These are phyloP conservation scores for Mycena alexandri DNA, from an alignment of 768 basidiomycete genomes.

Conservation along the genomic window DNA sequence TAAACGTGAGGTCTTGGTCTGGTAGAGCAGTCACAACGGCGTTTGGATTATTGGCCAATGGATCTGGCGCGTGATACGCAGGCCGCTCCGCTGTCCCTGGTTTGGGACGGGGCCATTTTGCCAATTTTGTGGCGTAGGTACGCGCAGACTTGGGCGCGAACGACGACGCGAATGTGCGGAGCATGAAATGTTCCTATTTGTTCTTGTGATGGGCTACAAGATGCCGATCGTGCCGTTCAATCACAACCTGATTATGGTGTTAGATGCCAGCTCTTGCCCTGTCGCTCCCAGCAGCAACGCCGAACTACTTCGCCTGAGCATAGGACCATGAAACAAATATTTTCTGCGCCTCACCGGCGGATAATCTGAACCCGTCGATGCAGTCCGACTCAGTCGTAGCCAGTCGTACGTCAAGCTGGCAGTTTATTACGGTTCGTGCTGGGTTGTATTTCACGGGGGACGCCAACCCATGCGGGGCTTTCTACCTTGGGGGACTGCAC, in stretches of 20 bases:
- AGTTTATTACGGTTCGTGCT: slow-evolving; percentile 92
- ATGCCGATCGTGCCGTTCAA: too few species aligned
- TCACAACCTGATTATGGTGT: too few species aligned
- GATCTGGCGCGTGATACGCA: slow-evolving; percentile 70
- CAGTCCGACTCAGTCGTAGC: slow-evolving; percentile 93
- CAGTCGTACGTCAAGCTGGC: slow-evolving; percentile 95
- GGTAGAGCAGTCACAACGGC: slow-evolving; percentile 63
- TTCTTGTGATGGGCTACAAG: slow-evolving; percentile 4
- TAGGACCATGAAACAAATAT: too few species aligned
- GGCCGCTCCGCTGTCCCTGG: slow-evolving; percentile 67
- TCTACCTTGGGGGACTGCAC: slow-evolving; percentile 93
- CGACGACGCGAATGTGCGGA: slow-evolving; percentile 23
- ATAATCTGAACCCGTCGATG: slow-evolving; percentile 90
- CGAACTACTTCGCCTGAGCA: too few species aligned
- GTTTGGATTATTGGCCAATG: slow-evolving; percentile 64
- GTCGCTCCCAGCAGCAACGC: too few species aligned
- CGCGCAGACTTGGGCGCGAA: slow-evolving; percentile 43
- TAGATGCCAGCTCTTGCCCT: too few species aligned
- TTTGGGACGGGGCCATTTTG: slow-evolving; percentile 58
- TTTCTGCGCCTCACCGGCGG: slow-evolving; percentile 58
- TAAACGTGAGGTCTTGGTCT: slow-evolving; percentile 77
- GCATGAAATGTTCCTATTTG: slow-evolving; percentile 23
- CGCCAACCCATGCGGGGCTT: slow-evolving; percentile 1
- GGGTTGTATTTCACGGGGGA: slow-evolving; percentile 6
- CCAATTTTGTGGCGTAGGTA: slow-evolving; percentile 43